Conservation (phyloP, 2,329 filamentous ascomycete genomes). For the Purpureocillium takamizusanense region DNA sequence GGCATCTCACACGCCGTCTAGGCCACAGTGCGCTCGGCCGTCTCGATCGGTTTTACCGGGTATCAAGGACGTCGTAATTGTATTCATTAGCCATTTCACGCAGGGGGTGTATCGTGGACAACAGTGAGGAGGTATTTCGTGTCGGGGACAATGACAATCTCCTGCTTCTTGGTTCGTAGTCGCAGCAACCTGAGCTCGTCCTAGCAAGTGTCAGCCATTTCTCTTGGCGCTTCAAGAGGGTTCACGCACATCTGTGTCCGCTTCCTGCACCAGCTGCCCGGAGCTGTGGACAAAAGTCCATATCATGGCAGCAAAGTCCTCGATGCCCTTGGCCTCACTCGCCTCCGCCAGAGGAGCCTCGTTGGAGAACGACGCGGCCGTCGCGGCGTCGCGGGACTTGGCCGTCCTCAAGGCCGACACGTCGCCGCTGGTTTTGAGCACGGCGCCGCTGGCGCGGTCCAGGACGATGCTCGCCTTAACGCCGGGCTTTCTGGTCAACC, state of each 20-base stretch:
- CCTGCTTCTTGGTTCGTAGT: slow-evolving; percentile 75
- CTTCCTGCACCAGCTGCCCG: slow-evolving; percentile 58
- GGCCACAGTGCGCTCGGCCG: too few relatives aligned
- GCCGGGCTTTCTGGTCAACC: slow-evolving; percentile 67
- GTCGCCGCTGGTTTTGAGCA: slow-evolving; percentile 67
- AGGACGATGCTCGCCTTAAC: slow-evolving; percentile 72
- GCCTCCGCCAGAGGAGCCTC: slow-evolving; percentile 33
- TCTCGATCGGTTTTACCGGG: too few relatives aligned
- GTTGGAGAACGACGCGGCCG: slow-evolving; percentile 34
- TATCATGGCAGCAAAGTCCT: slow-evolving; percentile 67
- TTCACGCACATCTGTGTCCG: slow-evolving; percentile 58
- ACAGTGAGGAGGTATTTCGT: slow-evolving; percentile 70
- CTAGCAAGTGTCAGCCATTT: slow-evolving; percentile 25
- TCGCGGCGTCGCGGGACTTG: slow-evolving; percentile 24
- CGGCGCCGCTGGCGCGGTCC: slow-evolving; percentile 61
- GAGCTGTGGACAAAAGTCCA: slow-evolving; percentile 67
- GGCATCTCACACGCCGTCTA: too few relatives aligned
- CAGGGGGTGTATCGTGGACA: slow-evolving; percentile 71
- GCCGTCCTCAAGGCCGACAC: slow-evolving; percentile 43
- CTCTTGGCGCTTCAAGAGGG: not conserved
- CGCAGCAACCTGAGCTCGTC: slow-evolving; percentile 71
- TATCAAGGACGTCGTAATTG: not conserved
- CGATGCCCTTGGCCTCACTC: slow-evolving; percentile 48
- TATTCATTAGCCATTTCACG: slow-evolving; percentile 26
- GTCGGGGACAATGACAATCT: slow-evolving; percentile 77